phyloP scores from a whole-genome alignment of 2,329 filamentous ascomycete genomes.

The Sarocladiaceae sp. region DNA sequence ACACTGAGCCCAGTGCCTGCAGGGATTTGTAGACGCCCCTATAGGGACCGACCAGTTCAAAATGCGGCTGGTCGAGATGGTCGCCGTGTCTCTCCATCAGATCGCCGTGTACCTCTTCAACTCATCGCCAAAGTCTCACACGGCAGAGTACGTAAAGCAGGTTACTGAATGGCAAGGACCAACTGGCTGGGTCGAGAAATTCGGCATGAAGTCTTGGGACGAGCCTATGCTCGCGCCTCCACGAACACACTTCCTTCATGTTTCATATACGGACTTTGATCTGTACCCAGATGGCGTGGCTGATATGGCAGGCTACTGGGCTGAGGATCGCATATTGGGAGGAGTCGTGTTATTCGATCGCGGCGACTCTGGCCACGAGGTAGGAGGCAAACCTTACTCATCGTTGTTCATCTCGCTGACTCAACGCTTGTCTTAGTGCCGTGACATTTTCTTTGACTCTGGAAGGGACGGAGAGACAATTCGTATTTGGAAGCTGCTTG shows the following conservation, averaged over 20 bases:
- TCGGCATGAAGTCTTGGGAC: not conserved
- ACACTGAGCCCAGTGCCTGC: not conserved
- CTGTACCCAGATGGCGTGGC: slow-evolving; percentile 20
- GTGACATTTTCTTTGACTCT: not conserved
- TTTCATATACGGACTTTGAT: slow-evolving; percentile 12
- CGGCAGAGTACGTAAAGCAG: not conserved
- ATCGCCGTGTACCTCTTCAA: slow-evolving; percentile 4
- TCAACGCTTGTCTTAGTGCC: not conserved
- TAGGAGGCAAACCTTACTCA: slow-evolving; percentile 1
- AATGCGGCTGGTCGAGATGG: slow-evolving; percentile 6
- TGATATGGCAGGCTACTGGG: slow-evolving; percentile 24
- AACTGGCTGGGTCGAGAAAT: not conserved
- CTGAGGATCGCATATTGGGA: slow-evolving; percentile 23
- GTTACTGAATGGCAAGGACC: slow-evolving; percentile 4
- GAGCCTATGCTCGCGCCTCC: not conserved
- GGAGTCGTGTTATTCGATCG: slow-evolving; percentile 26
- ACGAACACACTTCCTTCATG: not conserved
- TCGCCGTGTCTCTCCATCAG: slow-evolving; percentile 3
- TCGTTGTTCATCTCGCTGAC: not conserved
- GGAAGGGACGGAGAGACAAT: not conserved
- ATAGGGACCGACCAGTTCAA: not conserved
- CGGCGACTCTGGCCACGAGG: slow-evolving; percentile 16
- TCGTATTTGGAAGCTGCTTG: not conserved
- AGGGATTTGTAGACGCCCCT: not conserved
- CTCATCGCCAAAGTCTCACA: not conserved